Conservation (phyloP, 106 monocot genomes). For the Platanthera guangdongensis region DNA sequence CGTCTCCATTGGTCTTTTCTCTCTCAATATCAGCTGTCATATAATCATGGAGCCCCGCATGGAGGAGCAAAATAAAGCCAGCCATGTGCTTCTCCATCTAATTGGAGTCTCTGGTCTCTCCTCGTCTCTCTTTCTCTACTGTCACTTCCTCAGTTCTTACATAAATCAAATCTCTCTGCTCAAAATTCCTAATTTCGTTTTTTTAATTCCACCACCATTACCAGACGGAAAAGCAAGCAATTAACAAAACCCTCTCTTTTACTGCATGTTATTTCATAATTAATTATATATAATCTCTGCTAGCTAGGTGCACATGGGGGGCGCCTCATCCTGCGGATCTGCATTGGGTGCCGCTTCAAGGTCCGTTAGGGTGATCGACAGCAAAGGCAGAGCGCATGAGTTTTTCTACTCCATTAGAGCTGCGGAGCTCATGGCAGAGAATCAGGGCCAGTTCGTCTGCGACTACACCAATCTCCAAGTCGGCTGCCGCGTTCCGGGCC, state of each 20-base stretch:
- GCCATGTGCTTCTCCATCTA: too few relatives aligned
- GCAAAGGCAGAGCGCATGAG: constrained; percentile 24
- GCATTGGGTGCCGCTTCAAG: neutral
- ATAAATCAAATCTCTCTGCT: too few relatives aligned
- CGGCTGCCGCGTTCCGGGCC: constrained; percentile 41
- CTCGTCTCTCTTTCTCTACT: too few relatives aligned
- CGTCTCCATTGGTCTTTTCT: too few relatives aligned
- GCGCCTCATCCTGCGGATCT: constrained; percentile 6
- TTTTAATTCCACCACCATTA: too few relatives aligned
- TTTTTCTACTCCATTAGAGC: constrained; percentile 19
- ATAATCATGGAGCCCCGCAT: too few relatives aligned
- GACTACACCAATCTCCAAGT: constrained; percentile 41
- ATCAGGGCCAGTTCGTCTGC: constrained; percentile 52
- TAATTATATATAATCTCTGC: neutral
- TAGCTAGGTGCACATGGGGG: constrained; percentile 23
- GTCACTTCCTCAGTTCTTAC: too few relatives aligned
- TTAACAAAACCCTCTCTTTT: neutral
- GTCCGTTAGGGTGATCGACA: constrained; percentile 24
- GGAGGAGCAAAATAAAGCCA: too few relatives aligned
- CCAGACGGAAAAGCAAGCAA: too few relatives aligned
- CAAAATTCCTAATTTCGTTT: too few relatives aligned
- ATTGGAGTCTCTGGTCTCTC: too few relatives aligned
- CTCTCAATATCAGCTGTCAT: too few relatives aligned
- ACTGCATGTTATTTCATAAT: neutral
- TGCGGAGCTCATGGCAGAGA: constrained; percentile 37